A percentile compares a stretch with the other conserved stretches of the same genome.
Evolutionary conservation across 2,329 filamentous ascomycete species (phyloP).

Genomic region (Alternaria triticina): DNA sequence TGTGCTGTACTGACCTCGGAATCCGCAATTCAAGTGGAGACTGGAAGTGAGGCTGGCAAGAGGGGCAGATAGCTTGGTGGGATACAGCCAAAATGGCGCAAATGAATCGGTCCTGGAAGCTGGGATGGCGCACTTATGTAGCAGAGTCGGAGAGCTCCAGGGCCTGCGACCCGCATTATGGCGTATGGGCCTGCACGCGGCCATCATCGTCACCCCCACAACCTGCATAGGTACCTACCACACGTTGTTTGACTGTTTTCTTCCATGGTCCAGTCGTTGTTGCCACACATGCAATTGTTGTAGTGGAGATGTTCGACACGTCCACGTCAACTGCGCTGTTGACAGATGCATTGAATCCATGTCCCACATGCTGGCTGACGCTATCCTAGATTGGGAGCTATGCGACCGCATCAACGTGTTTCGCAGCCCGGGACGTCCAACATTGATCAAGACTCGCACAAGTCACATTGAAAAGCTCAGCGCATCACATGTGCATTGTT

Average conservation of each 20-base stretch:
- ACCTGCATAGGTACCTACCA: slow-evolving; percentile 15
- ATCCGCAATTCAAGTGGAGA: slow-evolving; percentile 15
- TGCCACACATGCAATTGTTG: slow-evolving; percentile 11
- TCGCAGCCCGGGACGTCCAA: not conserved
- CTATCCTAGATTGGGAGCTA: slow-evolving; percentile 18
- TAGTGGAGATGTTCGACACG: not conserved
- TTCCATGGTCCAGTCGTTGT: not conserved
- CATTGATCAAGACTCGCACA: not conserved
- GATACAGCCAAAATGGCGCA: slow-evolving; percentile 26
- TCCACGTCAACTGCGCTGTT: not conserved
- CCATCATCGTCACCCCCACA: slow-evolving; percentile 24
- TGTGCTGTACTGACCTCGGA: slow-evolving; percentile 19
- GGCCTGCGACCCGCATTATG: slow-evolving; percentile 34
- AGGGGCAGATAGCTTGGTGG: not conserved
- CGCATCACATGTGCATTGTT: not conserved
- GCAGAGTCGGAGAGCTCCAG: slow-evolving; percentile 8
- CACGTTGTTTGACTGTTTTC: not conserved
- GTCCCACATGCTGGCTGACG: slow-evolving; percentile 6
- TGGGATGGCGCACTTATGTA: slow-evolving; percentile 38
- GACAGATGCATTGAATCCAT: slow-evolving; percentile 1
- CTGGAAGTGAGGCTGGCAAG: slow-evolving; percentile 3
- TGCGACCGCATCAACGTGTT: slow-evolving; percentile 8
- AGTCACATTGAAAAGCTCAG: not conserved
- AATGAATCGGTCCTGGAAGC: slow-evolving; percentile 16
- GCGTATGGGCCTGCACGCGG: slow-evolving; percentile 32